Evolutionary conservation across 2,329 filamentous ascomycete species (phyloP), one percentile per base, ranked within the genome.

Genomic region (Sclerotinia minor): DNA sequence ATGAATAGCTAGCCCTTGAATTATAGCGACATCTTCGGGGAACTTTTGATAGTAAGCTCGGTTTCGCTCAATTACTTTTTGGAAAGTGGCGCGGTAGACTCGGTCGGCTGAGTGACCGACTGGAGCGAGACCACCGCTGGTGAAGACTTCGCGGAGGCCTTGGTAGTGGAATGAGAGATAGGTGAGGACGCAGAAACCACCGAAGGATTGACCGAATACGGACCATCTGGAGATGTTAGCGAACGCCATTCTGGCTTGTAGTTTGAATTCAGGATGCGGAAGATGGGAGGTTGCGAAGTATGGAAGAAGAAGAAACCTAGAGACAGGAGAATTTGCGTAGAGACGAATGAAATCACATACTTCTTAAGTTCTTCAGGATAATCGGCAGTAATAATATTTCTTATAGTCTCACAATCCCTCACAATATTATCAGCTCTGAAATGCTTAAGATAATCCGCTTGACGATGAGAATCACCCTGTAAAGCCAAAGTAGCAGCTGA

Each of bases 371-470:
- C 86, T 29, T 85, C 81, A 0, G 90, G 87, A 73, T 88, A 91
- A 64, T 88, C 86, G 6, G 83, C 81, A 0, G 91, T 95, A 65
- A 98, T 81, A 50, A 84, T 89, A 73, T 88, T 85, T 6, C 94
- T 87, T 44, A 98, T 87, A 5, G 94, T 92, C 77, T 98, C 94
- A 71, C 90, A 92, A 75, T 98, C 94, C 58, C 87, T 87, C 52
- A 98, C 93, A 64, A 96, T 96, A 76, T 86, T 95, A 79, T 97
- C 94, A 45, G 94, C 93, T 53, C 94, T 87, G 81, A 97, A 97
- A 50, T 88, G 83, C 77, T 90, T 91, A 71, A 98, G 83, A 74
- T 97, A 96, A 65, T 88, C 85, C 8, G 90, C 90, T 79, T 97
- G 92, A 68, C 86, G 86, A 57, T 84, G 79, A 1, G 85, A 81